A percentile compares a stretch with the other conserved stretches of the same genome.
phyloP scores from a whole-genome alignment of 768 basidiomycete species.

The Royoungia palumana region DNA sequence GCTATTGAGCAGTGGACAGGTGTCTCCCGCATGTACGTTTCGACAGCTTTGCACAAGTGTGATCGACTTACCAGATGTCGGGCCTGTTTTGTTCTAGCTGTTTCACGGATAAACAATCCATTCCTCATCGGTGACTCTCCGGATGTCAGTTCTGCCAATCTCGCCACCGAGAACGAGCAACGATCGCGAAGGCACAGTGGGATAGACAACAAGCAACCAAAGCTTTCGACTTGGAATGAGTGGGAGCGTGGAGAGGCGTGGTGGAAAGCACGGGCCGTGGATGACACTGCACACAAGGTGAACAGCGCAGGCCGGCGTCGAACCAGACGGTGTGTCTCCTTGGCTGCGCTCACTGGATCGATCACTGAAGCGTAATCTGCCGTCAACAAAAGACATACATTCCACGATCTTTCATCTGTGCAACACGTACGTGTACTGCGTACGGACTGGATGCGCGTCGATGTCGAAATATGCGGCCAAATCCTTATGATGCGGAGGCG shows the following conservation, averaged over 20 bases:
- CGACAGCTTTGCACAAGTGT: neutral
- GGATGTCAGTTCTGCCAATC: slow-evolving; percentile 27
- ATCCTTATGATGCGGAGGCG: slow-evolving; percentile 65
- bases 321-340: slow-evolving; percentile 17
- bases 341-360: neutral
- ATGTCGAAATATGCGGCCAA: slow-evolving; percentile 77
- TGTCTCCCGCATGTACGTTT: slow-evolving; percentile 61
- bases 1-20: slow-evolving; percentile 74
- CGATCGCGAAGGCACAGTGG: slow-evolving; percentile 1
- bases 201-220: slow-evolving; percentile 22
- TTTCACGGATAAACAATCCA: slow-evolving; percentile 20
- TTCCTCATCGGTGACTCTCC: slow-evolving; percentile 30
- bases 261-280: slow-evolving; percentile 18
- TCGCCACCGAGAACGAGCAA: slow-evolving; percentile 18
- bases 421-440: slow-evolving; percentile 46
- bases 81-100: slow-evolving; percentile 14
- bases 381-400: slow-evolving; percentile 53
- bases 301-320: slow-evolving; percentile 24
- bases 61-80: slow-evolving; percentile 7
- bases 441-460: slow-evolving; percentile 67
- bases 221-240: slow-evolving; percentile 50
- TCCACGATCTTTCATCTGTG: slow-evolving; percentile 58
- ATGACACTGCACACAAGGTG: slow-evolving; percentile 13
- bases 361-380: neutral
- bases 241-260: slow-evolving; percentile 26